Conservation (phyloP, 75 land plant genomes). For the Cryptomeria japonica region DNA sequence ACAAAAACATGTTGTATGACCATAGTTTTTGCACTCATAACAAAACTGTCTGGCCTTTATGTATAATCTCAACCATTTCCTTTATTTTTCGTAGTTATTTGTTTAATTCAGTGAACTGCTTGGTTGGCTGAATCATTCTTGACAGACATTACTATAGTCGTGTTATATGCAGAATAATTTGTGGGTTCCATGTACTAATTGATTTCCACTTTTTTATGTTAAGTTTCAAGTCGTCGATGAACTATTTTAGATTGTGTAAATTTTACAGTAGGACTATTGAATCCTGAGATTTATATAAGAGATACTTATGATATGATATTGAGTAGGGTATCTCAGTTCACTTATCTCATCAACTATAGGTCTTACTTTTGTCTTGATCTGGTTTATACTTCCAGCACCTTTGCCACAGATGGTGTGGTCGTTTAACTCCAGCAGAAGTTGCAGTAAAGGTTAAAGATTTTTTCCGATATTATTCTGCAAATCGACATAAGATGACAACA, state of each 20-base stretch:
- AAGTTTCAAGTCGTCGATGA: neutral
- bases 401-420: conserved; percentile 77
- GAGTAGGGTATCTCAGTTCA: neutral
- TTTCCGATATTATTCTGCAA: conserved; percentile 87
- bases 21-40: no score
- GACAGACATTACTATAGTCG: neutral
- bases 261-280: neutral
- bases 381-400: conserved; percentile 51
- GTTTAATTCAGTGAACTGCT: neutral
- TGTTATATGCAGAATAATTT: neutral
- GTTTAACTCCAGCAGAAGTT: conserved; percentile 69
- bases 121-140: neutral
- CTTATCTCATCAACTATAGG: neutral
- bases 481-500: conserved; percentile 96
- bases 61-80: neutral
- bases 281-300: neutral
- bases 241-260: neutral
- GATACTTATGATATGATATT: neutral
- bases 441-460: conserved; percentile 92
- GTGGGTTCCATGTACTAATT: neutral
- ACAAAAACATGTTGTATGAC: no score
- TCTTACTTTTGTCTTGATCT: neutral
- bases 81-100: neutral
- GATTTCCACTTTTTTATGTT: neutral
- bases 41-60: neutral